Conservation (phyloP, 768 basidiomycete species). For the Boletus vermiculosoides region DNA sequence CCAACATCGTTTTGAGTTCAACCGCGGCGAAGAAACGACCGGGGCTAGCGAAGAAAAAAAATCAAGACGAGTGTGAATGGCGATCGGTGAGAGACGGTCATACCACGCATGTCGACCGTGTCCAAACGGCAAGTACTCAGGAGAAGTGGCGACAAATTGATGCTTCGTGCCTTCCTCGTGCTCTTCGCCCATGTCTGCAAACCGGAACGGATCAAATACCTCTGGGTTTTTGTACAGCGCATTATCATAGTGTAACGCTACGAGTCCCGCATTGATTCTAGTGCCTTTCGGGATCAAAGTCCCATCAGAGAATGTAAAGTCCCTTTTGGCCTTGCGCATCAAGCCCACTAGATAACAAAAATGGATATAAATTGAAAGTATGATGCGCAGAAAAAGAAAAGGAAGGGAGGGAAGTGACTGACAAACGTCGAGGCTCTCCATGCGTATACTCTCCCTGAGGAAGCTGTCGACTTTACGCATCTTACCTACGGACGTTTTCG, state of each 20-base stretch:
- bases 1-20: conserved; percentile 46
- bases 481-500: conserved; percentile 12
- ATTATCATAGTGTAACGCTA: conserved; percentile 10
- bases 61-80: not conserved
- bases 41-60: not conserved
- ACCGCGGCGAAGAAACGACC: conserved; percentile 41
- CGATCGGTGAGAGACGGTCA: not conserved
- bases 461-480: conserved; percentile 41
- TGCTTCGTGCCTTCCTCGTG: conserved; percentile 34
- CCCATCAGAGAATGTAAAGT: conserved; percentile 37
- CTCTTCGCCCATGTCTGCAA: conserved; percentile 35
- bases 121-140: conserved; percentile 37
- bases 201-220: conserved; percentile 49
- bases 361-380: too few species aligned
- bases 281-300: conserved; percentile 34
- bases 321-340: conserved; percentile 30
- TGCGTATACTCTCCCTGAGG: conserved; percentile 34
- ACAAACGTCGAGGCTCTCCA: conserved; percentile 20
- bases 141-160: conserved; percentile 35
- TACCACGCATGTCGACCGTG: conserved; percentile 24
- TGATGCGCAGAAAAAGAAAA: not conserved
- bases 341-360: conserved; percentile 22
- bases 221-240: conserved; percentile 32
- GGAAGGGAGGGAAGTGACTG: not conserved
- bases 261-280: not conserved